Evolutionary conservation across 2,329 filamentous ascomycete species (phyloP).

Genomic region (Botrytis sinoallii): DNA sequence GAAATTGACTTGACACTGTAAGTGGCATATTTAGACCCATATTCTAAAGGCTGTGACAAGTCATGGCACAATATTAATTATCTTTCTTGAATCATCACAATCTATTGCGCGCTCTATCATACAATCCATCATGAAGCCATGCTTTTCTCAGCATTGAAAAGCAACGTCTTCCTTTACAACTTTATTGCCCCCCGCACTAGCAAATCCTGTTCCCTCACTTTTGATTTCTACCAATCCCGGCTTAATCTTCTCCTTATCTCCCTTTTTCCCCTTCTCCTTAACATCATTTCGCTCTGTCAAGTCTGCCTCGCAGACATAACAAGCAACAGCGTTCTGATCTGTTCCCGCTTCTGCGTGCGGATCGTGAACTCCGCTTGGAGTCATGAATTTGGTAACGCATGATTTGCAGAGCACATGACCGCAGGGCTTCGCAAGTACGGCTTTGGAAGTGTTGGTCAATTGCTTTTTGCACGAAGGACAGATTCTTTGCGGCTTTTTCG

Average conservation of each 20-base stretch:
- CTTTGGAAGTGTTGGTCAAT: slow-evolving; percentile 77
- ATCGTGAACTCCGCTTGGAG: slow-evolving; percentile 52
- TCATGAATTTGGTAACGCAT: slow-evolving; percentile 82
- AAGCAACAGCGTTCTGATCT: slow-evolving; percentile 55
- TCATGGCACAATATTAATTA: neutral
- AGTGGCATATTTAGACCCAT: neutral
- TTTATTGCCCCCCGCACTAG: slow-evolving; percentile 77
- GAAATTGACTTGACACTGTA: neutral
- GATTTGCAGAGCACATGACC: slow-evolving; percentile 87
- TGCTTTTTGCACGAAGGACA: slow-evolving; percentile 86
- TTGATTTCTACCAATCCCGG: slow-evolving; percentile 75
- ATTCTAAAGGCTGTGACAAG: neutral
- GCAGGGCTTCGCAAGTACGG: slow-evolving; percentile 80
- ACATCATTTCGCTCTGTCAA: slow-evolving; percentile 50
- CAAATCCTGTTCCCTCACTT: slow-evolving; percentile 90
- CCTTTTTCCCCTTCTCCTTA: slow-evolving; percentile 47
- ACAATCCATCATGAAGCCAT: neutral
- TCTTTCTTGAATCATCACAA: neutral
- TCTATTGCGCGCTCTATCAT: neutral
- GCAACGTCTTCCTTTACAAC: slow-evolving; percentile 76
- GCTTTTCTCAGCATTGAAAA: slow-evolving; percentile 66
- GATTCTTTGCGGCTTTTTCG: slow-evolving; percentile 50
- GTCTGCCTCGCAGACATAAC: slow-evolving; percentile 84
- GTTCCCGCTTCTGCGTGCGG: slow-evolving; percentile 53
- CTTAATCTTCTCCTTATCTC: slow-evolving; percentile 56